Evolutionary conservation across 2,329 filamentous ascomycete genomes (phyloP), one percentile per base, ranked within the genome.

Genomic region (Lizonia empirigonia): DNA sequence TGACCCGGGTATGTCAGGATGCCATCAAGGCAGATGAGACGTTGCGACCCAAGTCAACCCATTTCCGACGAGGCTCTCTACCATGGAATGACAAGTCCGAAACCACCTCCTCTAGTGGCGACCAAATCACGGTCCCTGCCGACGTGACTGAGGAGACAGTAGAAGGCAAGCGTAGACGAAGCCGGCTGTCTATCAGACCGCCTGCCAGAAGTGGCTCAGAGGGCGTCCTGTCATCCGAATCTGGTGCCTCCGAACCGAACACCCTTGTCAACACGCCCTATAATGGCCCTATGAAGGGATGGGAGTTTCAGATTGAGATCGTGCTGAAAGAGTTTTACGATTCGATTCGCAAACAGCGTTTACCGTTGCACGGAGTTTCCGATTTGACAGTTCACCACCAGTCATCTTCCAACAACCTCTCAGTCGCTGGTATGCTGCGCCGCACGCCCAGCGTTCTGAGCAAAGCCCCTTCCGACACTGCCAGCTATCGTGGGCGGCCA

Each of bases 291-390:
- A 80, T 88, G 65, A 87, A 86, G 58, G 86, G 84, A 2, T 99
- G 94, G 94, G 91, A 97, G 69, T 80, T 84, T 27, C 91, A 96
- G 69, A 80, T 99, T 32, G 94, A 99, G 74, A 78, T 83, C n/a
- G 89, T 97, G 6, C 80, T 99, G 20, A 96, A 96, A 72, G 87
- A 91, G 18, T 96, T 95, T 54, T 99, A 96, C 73, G 84, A 80
- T 22, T 96, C 92, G 0, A 97, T 99, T 65, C 87, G 90, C 39
- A 88, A 90, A 61, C 86, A 95, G 58, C 85, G 85, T n/a, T 79
- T 99, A 36, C 94, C 94, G 5, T 79, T 97, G 3, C 91, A 94
- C 67, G 91, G 91, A 8, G 86, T 86, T 9, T 50, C 37, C 79
- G 83, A 81, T 64, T 68, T 77, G 63, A 42, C 39, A 9, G 66